Conservation (phyloP, 441 rosid genomes). For the Syzygium syzygioides region DNA sequence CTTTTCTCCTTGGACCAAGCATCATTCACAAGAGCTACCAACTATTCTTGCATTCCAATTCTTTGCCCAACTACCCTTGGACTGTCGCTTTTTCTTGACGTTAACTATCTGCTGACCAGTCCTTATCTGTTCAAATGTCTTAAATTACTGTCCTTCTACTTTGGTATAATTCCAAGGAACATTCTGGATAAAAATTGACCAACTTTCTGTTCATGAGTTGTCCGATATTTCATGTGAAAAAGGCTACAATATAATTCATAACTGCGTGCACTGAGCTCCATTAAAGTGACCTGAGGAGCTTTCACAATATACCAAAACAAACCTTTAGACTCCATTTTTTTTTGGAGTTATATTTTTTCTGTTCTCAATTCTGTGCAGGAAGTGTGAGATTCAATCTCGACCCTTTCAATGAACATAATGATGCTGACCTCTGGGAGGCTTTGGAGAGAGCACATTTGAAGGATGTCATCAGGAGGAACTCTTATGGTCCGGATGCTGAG, state of each 20-base stretch:
- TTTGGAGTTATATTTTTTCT: neutral
- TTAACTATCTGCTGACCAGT: neutral
- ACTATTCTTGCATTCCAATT: neutral
- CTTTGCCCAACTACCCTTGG: neutral
- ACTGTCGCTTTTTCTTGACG: neutral
- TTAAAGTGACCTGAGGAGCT: neutral
- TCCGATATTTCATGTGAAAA: neutral
- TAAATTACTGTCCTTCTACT: neutral
- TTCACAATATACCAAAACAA: neutral
- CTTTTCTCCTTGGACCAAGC: neutral
- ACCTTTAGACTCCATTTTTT: neutral
- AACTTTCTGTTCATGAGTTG: neutral
- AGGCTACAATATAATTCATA: neutral
- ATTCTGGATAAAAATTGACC: neutral
- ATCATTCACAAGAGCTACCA: neutral
- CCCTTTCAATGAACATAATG: slow-evolving; percentile 85
- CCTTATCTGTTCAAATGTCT: neutral
- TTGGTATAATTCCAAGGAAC: neutral
- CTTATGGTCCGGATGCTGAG: slow-evolving; percentile 79
- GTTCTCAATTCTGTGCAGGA: slow-evolving; percentile 34
- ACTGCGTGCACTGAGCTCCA: neutral
- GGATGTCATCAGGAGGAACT: slow-evolving; percentile 72
- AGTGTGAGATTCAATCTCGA: slow-evolving; percentile 91
- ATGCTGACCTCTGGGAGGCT: slow-evolving; percentile 93
- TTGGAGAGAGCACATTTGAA: slow-evolving; percentile 89